phyloP scores from a whole-genome alignment of 805 yeast genomes.

The Saccharomycopsis sp. region DNA sequence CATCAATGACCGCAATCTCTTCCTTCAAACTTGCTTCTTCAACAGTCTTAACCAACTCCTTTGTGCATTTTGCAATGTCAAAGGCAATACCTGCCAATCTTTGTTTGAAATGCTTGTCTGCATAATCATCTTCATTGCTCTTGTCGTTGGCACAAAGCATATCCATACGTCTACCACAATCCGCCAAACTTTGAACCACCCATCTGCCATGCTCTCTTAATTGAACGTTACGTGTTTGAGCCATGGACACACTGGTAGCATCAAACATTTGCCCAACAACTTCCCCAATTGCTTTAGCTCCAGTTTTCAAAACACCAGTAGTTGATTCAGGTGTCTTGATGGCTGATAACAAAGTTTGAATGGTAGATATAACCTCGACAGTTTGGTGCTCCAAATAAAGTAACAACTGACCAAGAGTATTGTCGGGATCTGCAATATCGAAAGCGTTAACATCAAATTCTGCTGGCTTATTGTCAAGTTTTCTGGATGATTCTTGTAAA shows the following conservation, averaged over 20 bases:
- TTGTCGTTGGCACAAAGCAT: conserved; percentile 44
- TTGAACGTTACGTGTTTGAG: conserved; percentile 75
- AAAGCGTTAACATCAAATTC: conserved; percentile 66
- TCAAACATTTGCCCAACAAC: conserved; percentile 84
- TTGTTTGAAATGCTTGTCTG: conserved; percentile 85
- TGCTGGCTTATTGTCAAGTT: conserved; percentile 16
- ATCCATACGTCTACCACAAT: conserved; percentile 78
- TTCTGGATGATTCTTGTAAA: conserved; percentile 13
- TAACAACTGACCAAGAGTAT: conserved; percentile 74
- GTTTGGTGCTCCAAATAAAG: conserved; percentile 89
- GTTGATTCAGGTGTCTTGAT: conserved; percentile 72
- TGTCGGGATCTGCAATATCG: conserved; percentile 81
- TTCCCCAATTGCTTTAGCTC: conserved; percentile 64
- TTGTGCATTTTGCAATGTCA: conserved; percentile 93
- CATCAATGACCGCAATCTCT: conserved; percentile 75
- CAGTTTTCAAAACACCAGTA: conserved; percentile 60
- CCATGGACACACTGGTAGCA: conserved; percentile 82
- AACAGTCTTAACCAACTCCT: conserved; percentile 90
- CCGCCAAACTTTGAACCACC: conserved; percentile 79
- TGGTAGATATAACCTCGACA: conserved; percentile 80
- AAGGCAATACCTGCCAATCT: conserved; percentile 92
- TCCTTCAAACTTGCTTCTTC: conserved; percentile 88
- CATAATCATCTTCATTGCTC: conserved; percentile 49
- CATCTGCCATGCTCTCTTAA: conserved; percentile 86
- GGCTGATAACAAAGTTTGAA: conserved; percentile 70